phyloP scores from a whole-genome alignment of 2,329 filamentous ascomycete genomes.

The Aspergillus awamori region DNA sequence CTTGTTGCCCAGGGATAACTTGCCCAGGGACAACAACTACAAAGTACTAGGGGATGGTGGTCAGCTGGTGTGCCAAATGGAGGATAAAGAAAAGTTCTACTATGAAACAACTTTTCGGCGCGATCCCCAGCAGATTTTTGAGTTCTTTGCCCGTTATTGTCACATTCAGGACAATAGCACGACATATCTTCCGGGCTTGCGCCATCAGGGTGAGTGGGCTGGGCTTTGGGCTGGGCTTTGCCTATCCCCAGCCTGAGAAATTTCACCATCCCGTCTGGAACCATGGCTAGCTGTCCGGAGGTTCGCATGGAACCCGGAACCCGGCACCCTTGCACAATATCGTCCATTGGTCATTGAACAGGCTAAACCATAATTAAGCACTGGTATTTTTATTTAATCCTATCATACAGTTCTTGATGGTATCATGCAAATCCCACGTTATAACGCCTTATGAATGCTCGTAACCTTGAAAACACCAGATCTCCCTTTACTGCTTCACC shows the following conservation, averaged over 20 bases:
- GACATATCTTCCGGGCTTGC: conserved; percentile 5
- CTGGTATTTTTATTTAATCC: conserved; percentile 4
- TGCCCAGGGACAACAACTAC: neutral
- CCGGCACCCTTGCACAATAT: neutral
- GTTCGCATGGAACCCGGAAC: conserved; percentile 1
- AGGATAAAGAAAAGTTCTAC: neutral
- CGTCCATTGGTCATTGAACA: neutral
- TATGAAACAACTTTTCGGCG: neutral
- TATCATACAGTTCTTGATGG: conserved; percentile 25
- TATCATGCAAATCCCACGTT: conserved; percentile 26
- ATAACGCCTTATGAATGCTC: conserved; percentile 5
- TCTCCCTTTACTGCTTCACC: conserved; percentile 22
- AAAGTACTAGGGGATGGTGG: neutral
- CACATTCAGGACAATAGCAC: neutral
- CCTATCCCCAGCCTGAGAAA: neutral
- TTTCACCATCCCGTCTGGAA: conserved; percentile 8
- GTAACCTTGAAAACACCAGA: conserved; percentile 8
- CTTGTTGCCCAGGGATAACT: neutral
- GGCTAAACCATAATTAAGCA: neutral
- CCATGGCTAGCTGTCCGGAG: neutral
- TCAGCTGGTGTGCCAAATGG: neutral
- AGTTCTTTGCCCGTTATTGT: neutral
- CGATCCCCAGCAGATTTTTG: neutral
- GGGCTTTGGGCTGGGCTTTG: neutral
- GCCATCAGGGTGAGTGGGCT: conserved; percentile 2